Evolutionary conservation across 805 yeast genomes (phyloP).

Genomic region (Deakozyma indianensis): DNA sequence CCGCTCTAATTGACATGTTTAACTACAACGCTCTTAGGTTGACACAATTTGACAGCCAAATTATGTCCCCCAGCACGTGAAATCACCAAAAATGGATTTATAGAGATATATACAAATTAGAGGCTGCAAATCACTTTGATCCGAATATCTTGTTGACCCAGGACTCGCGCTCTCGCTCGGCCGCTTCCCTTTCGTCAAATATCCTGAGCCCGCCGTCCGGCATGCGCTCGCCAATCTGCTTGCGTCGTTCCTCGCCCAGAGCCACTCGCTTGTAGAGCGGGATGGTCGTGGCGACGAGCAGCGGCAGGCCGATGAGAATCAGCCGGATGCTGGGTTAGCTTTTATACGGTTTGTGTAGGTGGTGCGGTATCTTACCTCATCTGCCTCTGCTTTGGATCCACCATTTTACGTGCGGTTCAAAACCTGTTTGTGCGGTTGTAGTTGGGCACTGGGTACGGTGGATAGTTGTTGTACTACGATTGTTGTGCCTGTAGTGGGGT

Average conservation of each 20-base stretch:
- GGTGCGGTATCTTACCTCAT: constrained; percentile 1
- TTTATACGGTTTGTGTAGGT: not conserved
- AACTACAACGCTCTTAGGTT: no score
- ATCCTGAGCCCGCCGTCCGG: constrained; percentile 31
- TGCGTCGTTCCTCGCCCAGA: constrained; percentile 28
- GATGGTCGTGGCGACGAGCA: constrained; percentile 15
- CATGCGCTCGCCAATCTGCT: constrained; percentile 32
- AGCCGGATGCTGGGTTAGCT: constrained; percentile 14
- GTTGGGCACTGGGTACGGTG: no score
- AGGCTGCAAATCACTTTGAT: not conserved
- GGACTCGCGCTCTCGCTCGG: constrained; percentile 23
- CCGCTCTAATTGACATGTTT: constrained; percentile 12
- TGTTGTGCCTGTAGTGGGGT: no score
- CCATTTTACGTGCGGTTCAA: no score
- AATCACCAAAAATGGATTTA: no score
- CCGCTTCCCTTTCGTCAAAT: constrained; percentile 29
- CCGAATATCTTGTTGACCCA: constrained; percentile 32
- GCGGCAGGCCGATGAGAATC: constrained; percentile 19
- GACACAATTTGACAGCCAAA: no score
- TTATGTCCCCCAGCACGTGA: no score
- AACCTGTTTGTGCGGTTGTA: no score
- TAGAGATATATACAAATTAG: not conserved
- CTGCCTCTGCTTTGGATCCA: constrained; percentile 5
- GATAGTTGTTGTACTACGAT: no score
- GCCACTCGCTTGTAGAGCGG: constrained; percentile 21